Evolutionary conservation across 1,284 basidiomycete species (phyloP), one percentile per base, ranked within the genome.

Genomic region (Fomes fomentarius): DNA sequence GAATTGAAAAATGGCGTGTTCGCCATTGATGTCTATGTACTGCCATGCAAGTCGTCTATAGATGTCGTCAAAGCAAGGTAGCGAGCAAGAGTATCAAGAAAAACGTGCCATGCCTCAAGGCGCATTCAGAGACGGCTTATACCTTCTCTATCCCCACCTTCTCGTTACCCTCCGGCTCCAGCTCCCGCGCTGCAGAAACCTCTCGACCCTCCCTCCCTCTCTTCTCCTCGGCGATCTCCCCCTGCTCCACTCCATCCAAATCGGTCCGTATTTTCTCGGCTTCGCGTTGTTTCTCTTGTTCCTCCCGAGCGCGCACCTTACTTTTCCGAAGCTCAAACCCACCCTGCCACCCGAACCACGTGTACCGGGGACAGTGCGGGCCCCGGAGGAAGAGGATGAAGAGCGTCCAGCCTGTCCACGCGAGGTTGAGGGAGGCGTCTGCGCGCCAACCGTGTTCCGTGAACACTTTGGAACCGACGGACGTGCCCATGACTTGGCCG

Each of bases 401-500:
- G 4, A 80, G 44, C 52, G 75, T 71, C 56, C 72, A 74, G 0
- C 70, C 78, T 11, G 75, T 72, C 49, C 78, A 78, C 1, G 70
- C 80, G n/a, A 84, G 64, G 1, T 77, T 77, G 31, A 80, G 67
- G 3, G 71, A 77, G 0, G 77, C 76, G 3, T 78, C 74, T 1
- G 78, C 71, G 19, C 74, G 71, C 83, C 82, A 84, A 19, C 82
- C 82, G 50, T 79, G 68, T 26, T 66, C 53, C 7, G 79, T 70
- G 64, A 82, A 84, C 4, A 84, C 69, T 50, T 76, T 73, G 2
- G 80, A 78, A 34, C 82, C 77, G 3, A 73, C 77, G 0, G 81
- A 73, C 4, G 82, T 83, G 12, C 83, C 83, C 58, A 79, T 76
- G 8, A 79, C 75, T 57, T 80, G 78, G 0, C 79, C 79, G 15